These are phyloP conservation scores for Cicer cuneatum DNA, from an alignment of 306 rosid species.

Conservation along the genomic window DNA sequence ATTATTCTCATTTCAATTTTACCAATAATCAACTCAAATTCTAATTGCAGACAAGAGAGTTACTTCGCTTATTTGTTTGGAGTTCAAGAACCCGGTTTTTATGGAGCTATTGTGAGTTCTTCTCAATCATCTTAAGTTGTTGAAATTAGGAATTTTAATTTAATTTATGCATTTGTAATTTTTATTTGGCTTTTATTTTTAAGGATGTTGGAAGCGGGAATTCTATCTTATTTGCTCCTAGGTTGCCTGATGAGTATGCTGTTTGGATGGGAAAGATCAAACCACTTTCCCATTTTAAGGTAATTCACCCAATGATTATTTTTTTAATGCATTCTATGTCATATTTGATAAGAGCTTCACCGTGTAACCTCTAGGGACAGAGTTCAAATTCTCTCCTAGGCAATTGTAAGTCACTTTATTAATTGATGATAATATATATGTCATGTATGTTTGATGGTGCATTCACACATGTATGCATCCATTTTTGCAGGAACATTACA, in stretches of 20 bases:
- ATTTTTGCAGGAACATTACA: conserved; percentile 72
- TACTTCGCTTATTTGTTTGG: conserved; percentile 91
- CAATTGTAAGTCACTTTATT: too few relatives aligned
- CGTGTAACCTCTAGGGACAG: too few relatives aligned
- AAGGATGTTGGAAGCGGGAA: conserved; percentile 80
- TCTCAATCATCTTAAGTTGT: neutral
- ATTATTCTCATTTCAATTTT: conserved; percentile 5
- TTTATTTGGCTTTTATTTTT: neutral
- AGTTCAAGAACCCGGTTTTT: conserved; percentile 84
- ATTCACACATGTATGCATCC: conserved; percentile 42
- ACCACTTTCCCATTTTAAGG: conserved; percentile 66
- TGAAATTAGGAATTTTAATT: neutral
- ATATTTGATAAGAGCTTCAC: too few relatives aligned
- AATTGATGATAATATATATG: neutral
- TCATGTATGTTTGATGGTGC: conserved; percentile 22
- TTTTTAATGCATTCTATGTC: neutral
- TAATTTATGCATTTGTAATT: conserved; percentile 20
- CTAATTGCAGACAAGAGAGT: conserved; percentile 81
- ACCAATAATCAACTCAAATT: neutral
- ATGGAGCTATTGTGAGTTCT: conserved; percentile 82
- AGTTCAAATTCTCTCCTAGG: too few relatives aligned
- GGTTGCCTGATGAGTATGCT: conserved; percentile 84
- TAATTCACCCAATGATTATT: conserved; percentile 37
- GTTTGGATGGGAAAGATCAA: conserved; percentile 90
- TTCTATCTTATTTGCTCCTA: conserved; percentile 76